A percentile compares a stretch with the other conserved stretches of the same genome.
Evolutionary conservation across 148 eudicot genomes (phyloP).

Genomic region (Rhododendron simsii): DNA sequence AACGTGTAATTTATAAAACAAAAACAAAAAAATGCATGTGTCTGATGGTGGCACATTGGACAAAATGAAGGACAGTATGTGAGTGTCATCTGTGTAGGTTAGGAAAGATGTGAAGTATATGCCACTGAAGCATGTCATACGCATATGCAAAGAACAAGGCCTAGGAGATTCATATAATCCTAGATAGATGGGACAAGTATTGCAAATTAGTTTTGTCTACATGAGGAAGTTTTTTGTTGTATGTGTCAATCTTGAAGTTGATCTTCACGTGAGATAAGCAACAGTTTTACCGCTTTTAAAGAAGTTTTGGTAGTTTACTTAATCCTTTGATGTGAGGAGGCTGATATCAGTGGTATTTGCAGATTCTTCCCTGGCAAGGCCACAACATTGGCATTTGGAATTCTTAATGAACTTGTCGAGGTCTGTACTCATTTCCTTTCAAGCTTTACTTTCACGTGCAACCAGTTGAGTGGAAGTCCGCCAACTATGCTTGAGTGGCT

Average conservation of each 20-base stretch:
- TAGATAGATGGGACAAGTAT: not conserved
- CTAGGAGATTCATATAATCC: not conserved
- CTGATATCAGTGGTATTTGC: constrained; percentile 21
- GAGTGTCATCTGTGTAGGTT: not conserved
- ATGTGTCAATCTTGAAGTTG: not conserved
- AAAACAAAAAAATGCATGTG: not conserved
- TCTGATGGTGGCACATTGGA: not conserved
- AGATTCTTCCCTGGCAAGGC: constrained; percentile 93
- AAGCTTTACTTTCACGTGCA: not conserved
- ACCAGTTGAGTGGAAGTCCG: not conserved
- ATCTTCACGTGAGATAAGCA: not conserved
- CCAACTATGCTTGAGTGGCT: not conserved
- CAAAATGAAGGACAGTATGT: not conserved
- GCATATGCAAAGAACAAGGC: not conserved
- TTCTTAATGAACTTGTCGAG: constrained; percentile 75
- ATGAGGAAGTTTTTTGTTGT: not conserved
- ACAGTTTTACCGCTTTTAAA: not conserved
- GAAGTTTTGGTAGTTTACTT: not conserved
- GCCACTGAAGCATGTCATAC: not conserved
- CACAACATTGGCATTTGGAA: constrained; percentile 51
- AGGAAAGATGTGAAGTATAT: not conserved
- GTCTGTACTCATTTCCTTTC: constrained; percentile 26
- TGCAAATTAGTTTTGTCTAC: not conserved
- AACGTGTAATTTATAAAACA: not conserved
- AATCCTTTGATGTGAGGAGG: not conserved